Evolutionary conservation across 148 eudicot species (phyloP), one percentile per base, ranked within the genome.

Genomic region (Vaccinium vitisidaea): DNA sequence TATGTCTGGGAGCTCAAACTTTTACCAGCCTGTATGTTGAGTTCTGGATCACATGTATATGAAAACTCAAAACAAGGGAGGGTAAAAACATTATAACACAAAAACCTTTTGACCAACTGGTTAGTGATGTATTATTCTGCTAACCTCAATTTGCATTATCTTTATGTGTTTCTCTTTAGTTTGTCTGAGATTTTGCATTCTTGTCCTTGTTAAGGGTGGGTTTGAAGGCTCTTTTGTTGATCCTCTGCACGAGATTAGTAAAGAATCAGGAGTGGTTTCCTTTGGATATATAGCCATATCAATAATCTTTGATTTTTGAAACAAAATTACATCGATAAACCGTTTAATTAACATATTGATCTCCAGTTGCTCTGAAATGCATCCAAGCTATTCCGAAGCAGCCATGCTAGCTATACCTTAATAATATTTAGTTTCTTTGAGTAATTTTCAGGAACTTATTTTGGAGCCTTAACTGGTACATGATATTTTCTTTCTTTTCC

Each of bases 91-190:
- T 75, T 19, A 46, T 43, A 75, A 18, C n/a, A 43, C 11, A 21
- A 48, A 77, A 49, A 13, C 18, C 14, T 75, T 21, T 18, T 18
- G 14, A 49, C 53, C 80, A 77, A 48, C 32, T 48, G 50, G 16
- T 77, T 50, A 5, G 27, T 30, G 53, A 13, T 23, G 8, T 52
- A 77, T 21, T 49, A 48, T 77, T 77, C 56, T 77, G 80, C 12
- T 77, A 77, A 77, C 16, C 27, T 77, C 56, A 21, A 77, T 77
- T 77, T 48, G 54, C 80, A 77, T 77, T 49, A n/a, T 77, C 56
- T 50, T 21, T 21, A 6, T 74, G 77, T 6, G n/a, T 74, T 43
- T 74, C 12, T 53, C 53, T 74, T 43, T n/a, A 74, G 52, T 15
- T 46, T 14, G 2, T 39, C 49, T 0, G 11, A 14, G 36, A 9